Evolutionary conservation across 345 rosid species (phyloP), one percentile per base, ranked within the genome.

Genomic region (Citrus cavaleriei): DNA sequence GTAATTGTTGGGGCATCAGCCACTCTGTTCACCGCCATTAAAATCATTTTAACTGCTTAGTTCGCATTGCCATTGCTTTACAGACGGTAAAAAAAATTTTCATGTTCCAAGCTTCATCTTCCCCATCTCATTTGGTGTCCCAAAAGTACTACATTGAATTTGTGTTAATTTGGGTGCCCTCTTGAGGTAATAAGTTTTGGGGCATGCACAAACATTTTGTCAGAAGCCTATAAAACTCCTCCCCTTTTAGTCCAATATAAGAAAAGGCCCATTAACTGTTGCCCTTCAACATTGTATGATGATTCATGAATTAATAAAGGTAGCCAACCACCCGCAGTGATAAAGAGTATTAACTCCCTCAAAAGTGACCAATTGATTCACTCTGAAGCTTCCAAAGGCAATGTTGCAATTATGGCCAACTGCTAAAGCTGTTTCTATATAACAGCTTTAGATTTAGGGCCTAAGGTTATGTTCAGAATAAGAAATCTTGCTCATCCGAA

Each of bases 191-290:
- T 4, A 3, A 12, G 51, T 12, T 46, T 46, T 3, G 4, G 51
- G 51, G 18, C 5, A 3, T 3, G 4, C 18, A 13, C 51, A 46
- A 13, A 46, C 10, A 46, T 32, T 63, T 63, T 54, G 9, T 67
- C 2, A 54, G 68, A 25, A 6, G 67, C 76, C 55, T n/a, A 35
- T 24, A 3, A 35, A 60, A 34, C 7, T 3, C 28, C 38, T 1
- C 35, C 5, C 35, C n/a, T 7, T 25, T 4, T 10, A 21, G 68
- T 69, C 73, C 67, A 22, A 2, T 58, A 34, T 18, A 65, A 42
- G 61, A 65, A 82, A 76, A 68, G 73, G 79, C 81, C 86, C 83
- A 78, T 77, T 83, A 5, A 79, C 69, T 55, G 27, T 30, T 62
- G 49, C 74, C 77, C 63, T 68, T 24, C 9, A 72, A 51, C 51